Evolutionary conservation across 75 land plant species (phyloP).

Genomic region (Ceratopteris richardii): DNA sequence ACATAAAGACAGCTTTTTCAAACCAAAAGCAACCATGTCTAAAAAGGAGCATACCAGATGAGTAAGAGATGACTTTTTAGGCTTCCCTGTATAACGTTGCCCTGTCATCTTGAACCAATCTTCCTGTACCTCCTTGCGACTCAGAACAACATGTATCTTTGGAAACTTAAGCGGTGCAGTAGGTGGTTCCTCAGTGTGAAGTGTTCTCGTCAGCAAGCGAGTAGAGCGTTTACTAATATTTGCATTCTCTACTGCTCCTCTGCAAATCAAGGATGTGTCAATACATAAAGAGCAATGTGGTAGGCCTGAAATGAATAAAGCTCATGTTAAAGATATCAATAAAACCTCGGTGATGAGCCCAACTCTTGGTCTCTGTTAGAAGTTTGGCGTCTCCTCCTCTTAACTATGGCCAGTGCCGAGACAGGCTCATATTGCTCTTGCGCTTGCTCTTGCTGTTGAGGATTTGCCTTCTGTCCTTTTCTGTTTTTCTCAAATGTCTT

Average conservation of each 20-base stretch:
- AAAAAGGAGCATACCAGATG: slow-evolving; percentile 22
- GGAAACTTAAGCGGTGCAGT: slow-evolving; percentile 49
- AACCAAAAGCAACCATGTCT: not conserved
- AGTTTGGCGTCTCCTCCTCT: no score
- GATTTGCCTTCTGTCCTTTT: no score
- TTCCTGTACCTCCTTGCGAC: slow-evolving; percentile 44
- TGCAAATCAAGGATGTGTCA: no score
- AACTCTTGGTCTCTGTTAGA: no score
- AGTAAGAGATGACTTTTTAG: slow-evolving; percentile 36
- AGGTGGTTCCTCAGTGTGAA: slow-evolving; percentile 38
- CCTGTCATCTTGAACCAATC: slow-evolving; percentile 50
- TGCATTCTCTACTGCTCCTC: not conserved
- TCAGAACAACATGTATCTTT: slow-evolving; percentile 37
- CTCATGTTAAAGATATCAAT: no score
- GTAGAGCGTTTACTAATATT: slow-evolving; percentile 18
- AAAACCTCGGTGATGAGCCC: no score
- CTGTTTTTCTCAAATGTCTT: no score
- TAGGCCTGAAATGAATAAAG: no score
- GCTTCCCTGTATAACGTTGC: slow-evolving; percentile 41
- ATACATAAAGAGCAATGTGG: no score
- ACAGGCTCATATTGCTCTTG: no score
- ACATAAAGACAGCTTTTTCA: not conserved
- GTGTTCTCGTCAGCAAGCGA: slow-evolving; percentile 19
- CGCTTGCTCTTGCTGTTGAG: no score
- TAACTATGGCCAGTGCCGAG: no score